phyloP scores from a whole-genome alignment of 768 basidiomycete genomes.

The Macrolepiota fuliginosa region DNA sequence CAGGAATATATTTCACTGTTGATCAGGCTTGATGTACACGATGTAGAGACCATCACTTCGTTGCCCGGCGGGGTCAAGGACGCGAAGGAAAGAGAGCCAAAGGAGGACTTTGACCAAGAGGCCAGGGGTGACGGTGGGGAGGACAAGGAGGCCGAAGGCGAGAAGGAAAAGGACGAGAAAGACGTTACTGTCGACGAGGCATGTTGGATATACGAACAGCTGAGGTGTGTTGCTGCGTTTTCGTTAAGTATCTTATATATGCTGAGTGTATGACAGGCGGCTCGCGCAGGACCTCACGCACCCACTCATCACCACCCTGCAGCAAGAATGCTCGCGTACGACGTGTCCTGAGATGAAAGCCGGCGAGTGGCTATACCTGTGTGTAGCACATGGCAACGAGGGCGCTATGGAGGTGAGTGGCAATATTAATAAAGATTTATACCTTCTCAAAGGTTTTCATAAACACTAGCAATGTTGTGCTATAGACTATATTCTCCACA shows the following conservation, averaged over 20 bases:
- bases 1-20: slow-evolving; percentile 93
- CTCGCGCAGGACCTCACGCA: slow-evolving; percentile 86
- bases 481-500: slow-evolving; percentile 94
- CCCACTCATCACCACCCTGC: slow-evolving; percentile 80
- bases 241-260: background rate
- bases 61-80: slow-evolving; percentile 57
- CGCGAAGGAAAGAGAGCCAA: slow-evolving; percentile 15
- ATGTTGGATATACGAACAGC: slow-evolving; percentile 78
- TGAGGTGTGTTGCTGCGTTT: slow-evolving; percentile 33
- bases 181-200: slow-evolving; percentile 72
- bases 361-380: slow-evolving; percentile 97
- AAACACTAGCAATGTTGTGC: slow-evolving; percentile 88
- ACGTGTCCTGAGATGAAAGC: slow-evolving; percentile 98
- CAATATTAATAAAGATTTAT: background rate
- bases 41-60: slow-evolving; percentile 78
- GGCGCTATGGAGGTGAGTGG: slow-evolving; percentile 76
- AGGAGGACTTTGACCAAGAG: slow-evolving; percentile 20
- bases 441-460: background rate
- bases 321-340: slow-evolving; percentile 81
- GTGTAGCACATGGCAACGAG: slow-evolving; percentile 91
- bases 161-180: slow-evolving; percentile 24
- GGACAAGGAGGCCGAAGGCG: slow-evolving; percentile 17
- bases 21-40: slow-evolving; percentile 83
- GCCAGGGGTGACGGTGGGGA: slow-evolving; percentile 13
- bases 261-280: slow-evolving; percentile 49